A percentile compares a stretch with the other conserved stretches of the same genome.
Conservation (phyloP, 1,284 basidiomycete genomes). For the Boletus semigastroideus region DNA sequence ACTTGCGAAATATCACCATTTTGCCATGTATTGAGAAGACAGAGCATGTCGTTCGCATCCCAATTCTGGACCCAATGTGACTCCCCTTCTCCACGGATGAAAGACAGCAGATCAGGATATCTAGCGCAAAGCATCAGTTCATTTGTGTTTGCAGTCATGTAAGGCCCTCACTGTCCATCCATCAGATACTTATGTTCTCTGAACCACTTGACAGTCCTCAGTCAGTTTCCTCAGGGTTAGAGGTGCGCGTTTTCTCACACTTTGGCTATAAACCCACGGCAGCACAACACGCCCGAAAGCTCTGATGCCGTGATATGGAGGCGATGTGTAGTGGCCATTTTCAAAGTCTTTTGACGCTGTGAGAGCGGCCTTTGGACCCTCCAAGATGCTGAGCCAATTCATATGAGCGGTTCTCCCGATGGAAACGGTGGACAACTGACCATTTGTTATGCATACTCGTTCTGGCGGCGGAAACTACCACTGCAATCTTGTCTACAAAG, state of each 20-base stretch:
- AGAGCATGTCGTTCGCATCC: constrained; percentile 59
- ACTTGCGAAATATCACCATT: constrained; percentile 50
- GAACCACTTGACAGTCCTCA: constrained; percentile 46
- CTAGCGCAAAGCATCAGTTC: constrained; percentile 22
- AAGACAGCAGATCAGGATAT: constrained; percentile 48
- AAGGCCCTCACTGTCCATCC: constrained; percentile 36
- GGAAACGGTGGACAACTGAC: constrained; percentile 29
- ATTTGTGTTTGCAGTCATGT: background rate
- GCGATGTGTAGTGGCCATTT: constrained; percentile 48
- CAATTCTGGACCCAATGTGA: constrained; percentile 41
- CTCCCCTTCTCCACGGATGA: constrained; percentile 53
- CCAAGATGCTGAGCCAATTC: constrained; percentile 45
- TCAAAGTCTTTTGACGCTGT: constrained; percentile 55
- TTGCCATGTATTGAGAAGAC: constrained; percentile 56
- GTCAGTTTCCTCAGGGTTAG: background rate
- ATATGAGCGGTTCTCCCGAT: background rate
- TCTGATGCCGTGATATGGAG: constrained; percentile 47
- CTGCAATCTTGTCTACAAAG: constrained; percentile 45
- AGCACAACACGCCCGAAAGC: constrained; percentile 48
- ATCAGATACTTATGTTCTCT: constrained; percentile 46
- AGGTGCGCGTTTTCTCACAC: background rate
- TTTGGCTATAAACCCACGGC: background rate
- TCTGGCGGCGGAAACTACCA: constrained; percentile 35
- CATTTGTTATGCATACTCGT: constrained; percentile 60
- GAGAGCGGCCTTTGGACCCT: constrained; percentile 55